phyloP scores from a whole-genome alignment of 2,329 filamentous ascomycete genomes.

The Lomentospora prolificans region DNA sequence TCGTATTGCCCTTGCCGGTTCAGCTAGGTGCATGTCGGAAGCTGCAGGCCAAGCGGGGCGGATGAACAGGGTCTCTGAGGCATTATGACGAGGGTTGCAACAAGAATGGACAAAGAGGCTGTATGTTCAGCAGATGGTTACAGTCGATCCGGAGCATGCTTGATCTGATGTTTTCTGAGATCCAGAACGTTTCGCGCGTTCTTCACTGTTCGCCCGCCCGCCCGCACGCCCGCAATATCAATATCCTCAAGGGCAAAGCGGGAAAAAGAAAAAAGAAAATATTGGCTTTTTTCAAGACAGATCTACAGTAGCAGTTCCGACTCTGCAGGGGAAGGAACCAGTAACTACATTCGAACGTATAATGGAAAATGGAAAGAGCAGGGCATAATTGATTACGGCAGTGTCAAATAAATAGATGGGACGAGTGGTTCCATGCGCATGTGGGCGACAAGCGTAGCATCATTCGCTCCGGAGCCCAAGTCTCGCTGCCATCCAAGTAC shows the following conservation, averaged over 20 bases:
- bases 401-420: neutral
- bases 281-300: neutral
- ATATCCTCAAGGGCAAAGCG: no score
- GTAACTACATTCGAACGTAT: neutral
- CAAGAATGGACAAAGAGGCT: neutral
- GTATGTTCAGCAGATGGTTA: neutral
- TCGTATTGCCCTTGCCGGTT: constrained; percentile 1
- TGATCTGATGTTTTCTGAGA: neutral
- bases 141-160: neutral
- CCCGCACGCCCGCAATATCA: no score
- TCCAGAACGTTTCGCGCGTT: no score
- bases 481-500: neutral
- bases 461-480: neutral
- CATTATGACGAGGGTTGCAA: neutral
- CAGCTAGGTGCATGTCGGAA: neutral
- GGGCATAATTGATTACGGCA: neutral
- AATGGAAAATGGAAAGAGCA: neutral
- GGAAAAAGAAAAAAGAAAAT: neutral
- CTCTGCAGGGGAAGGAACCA: neutral
- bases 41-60: neutral
- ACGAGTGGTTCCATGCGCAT: neutral
- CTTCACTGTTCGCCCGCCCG: no score
- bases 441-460: neutral
- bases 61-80: neutral
- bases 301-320: neutral